phyloP scores from a whole-genome alignment of 2,329 filamentous ascomycete genomes.

The Aureobasidium lini region DNA sequence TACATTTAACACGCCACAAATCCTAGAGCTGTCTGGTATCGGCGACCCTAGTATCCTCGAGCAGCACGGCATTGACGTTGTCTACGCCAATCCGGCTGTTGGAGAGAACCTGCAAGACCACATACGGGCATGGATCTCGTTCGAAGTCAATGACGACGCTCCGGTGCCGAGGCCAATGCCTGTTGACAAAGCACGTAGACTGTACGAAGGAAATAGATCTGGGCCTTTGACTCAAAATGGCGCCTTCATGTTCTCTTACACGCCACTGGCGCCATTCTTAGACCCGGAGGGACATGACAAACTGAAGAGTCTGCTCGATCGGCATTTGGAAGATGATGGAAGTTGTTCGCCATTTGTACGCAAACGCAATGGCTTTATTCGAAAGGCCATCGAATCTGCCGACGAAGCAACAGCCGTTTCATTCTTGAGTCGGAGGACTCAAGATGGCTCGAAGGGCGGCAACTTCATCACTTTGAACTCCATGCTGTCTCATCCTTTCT shows the following conservation, averaged over 20 bases:
- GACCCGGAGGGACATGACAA: background rate
- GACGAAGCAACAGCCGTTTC: background rate
- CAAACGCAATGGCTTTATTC: background rate
- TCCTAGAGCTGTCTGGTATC: constrained; percentile 54
- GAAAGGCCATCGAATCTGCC: background rate
- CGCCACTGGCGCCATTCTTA: background rate
- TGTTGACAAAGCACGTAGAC: background rate
- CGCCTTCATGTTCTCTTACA: constrained; percentile 1
- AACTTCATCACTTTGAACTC: constrained; percentile 20
- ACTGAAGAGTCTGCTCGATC: background rate
- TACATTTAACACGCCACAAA: constrained; percentile 48
- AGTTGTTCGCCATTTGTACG: background rate
- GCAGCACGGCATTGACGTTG: constrained; percentile 31
- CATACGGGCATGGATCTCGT: constrained; percentile 19
- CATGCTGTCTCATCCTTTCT: constrained; percentile 23
- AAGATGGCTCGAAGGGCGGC: background rate
- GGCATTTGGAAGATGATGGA: background rate
- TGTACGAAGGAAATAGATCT: background rate
- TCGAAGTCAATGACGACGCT: constrained; percentile 21
- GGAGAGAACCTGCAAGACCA: constrained; percentile 46
- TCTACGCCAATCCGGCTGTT: constrained; percentile 35
- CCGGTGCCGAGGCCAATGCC: constrained; percentile 9
- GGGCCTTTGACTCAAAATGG: background rate
- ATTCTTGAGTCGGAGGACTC: background rate
- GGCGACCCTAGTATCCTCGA: constrained; percentile 35